Conservation (phyloP, 768 basidiomycete genomes). For the Clavaria fumosa region DNA sequence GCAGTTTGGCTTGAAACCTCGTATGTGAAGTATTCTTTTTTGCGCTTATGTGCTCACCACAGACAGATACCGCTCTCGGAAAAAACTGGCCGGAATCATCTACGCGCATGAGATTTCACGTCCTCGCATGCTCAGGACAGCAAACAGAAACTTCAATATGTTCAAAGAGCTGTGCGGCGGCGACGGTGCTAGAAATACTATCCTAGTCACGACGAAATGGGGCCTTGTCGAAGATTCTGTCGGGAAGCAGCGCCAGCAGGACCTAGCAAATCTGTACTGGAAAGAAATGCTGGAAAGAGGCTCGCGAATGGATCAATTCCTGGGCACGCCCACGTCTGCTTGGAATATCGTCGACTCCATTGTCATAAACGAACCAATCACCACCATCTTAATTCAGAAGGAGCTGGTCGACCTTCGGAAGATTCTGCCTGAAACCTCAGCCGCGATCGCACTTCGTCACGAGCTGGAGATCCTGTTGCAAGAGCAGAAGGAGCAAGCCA, state of each 20-base stretch:
- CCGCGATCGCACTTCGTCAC: no score
- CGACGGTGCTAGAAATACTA: slow-evolving; percentile 25
- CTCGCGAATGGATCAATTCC: slow-evolving; percentile 22
- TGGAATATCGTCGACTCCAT: slow-evolving; percentile 21
- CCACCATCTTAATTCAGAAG: no score
- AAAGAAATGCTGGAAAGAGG: slow-evolving; percentile 26
- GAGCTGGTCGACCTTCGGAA: no score
- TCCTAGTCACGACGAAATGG: slow-evolving; percentile 37
- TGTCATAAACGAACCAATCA: slow-evolving; percentile 11
- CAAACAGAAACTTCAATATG: slow-evolving; percentile 28
- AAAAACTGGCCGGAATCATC: slow-evolving; percentile 24
- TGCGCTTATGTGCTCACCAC: neutral
- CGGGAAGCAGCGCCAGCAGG: slow-evolving; percentile 23
- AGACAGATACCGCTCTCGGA: slow-evolving; percentile 14
- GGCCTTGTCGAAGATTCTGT: slow-evolving; percentile 19
- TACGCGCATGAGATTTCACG: slow-evolving; percentile 32
- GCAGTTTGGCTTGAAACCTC: slow-evolving; percentile 15
- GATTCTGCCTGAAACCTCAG: no score
- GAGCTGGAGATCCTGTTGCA: no score
- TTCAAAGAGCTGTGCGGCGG: slow-evolving; percentile 35
- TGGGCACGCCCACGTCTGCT: slow-evolving; percentile 21
- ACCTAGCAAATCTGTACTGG: slow-evolving; percentile 26
- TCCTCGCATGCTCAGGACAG: slow-evolving; percentile 24
- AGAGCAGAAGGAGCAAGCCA: no score
- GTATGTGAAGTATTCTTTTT: slow-evolving; percentile 10